Evolutionary conservation across 192 early-diverging fungal genomes (phyloP).

Genomic region (Chytriomyces hyalinus): DNA sequence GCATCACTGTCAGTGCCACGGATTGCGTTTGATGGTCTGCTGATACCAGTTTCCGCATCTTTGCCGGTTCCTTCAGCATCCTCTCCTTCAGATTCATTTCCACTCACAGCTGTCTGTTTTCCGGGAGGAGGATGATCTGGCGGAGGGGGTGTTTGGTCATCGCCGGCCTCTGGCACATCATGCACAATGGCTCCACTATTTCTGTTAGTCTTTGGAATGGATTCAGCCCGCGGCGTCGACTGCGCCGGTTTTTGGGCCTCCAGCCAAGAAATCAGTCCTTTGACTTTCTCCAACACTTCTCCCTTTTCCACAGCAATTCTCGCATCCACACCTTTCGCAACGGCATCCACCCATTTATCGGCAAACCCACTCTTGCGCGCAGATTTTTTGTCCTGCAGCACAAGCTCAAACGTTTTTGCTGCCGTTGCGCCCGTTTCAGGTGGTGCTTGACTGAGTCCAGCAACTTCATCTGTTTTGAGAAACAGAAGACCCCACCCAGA

Average conservation of each 20-base stretch:
- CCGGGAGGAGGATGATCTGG: neutral
- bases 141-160: neutral
- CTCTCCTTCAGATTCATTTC: neutral
- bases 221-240: neutral
- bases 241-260: neutral
- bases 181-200: neutral
- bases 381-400: constrained; percentile 19
- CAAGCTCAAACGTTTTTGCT: constrained; percentile 25
- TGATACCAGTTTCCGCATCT: neutral
- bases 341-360: constrained; percentile 27
- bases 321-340: constrained; percentile 23
- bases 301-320: constrained; percentile 14
- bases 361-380: constrained; percentile 24
- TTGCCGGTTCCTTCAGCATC: neutral
- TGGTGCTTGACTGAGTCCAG: constrained; percentile 28
- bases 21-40: neutral
- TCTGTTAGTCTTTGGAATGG: neutral
- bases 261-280: constrained; percentile 27
- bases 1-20: neutral
- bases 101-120: neutral
- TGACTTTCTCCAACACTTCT: constrained; percentile 29
- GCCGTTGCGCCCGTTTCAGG: constrained; percentile 16
- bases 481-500: constrained; percentile 29
- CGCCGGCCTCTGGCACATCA: neutral
- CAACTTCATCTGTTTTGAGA: constrained; percentile 33